Conservation (phyloP, 495 filamentous ascomycete genomes). For the Neurospora cerealis region DNA sequence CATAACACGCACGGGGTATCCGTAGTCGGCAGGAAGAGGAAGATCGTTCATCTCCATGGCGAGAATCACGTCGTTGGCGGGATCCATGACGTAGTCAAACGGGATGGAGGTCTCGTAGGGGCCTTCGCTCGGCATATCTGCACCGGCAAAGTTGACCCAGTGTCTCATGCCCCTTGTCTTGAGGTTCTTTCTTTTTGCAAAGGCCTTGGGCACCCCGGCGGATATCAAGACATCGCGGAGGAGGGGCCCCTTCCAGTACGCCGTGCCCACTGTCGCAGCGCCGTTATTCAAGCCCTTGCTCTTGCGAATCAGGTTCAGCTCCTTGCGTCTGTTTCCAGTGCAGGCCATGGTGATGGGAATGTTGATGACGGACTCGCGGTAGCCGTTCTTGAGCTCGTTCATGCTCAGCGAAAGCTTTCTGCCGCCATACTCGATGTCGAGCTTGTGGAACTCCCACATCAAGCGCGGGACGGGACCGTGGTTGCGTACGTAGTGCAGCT, state of each 20-base stretch:
- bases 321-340: conserved; percentile 11
- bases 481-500: conserved; percentile 9
- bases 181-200: background rate
- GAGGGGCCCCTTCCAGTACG: conserved; percentile 9
- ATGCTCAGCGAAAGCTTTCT: conserved; percentile 5
- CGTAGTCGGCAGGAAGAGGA: conserved; percentile 11
- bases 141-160: conserved; percentile 9
- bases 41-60: conserved; percentile 12
- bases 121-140: conserved; percentile 4
- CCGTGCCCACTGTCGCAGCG: conserved; percentile 6
- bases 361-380: conserved; percentile 7
- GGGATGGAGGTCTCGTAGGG: conserved; percentile 9
- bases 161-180: background rate
- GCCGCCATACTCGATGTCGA: conserved; percentile 2
- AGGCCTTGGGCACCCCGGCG: background rate
- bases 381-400: conserved; percentile 5
- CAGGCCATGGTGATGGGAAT: conserved; percentile 11
- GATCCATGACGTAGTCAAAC: conserved; percentile 1
- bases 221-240: conserved; percentile 3
- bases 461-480: conserved; percentile 10
- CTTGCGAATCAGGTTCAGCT: conserved; percentile 10
- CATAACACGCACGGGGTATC: conserved; percentile 10
- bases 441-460: conserved; percentile 11
- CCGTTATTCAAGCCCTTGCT: conserved; percentile 11
- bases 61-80: conserved; percentile 5